phyloP scores from a whole-genome alignment of 2,329 filamentous ascomycete genomes.

The Alternaria triticina region DNA sequence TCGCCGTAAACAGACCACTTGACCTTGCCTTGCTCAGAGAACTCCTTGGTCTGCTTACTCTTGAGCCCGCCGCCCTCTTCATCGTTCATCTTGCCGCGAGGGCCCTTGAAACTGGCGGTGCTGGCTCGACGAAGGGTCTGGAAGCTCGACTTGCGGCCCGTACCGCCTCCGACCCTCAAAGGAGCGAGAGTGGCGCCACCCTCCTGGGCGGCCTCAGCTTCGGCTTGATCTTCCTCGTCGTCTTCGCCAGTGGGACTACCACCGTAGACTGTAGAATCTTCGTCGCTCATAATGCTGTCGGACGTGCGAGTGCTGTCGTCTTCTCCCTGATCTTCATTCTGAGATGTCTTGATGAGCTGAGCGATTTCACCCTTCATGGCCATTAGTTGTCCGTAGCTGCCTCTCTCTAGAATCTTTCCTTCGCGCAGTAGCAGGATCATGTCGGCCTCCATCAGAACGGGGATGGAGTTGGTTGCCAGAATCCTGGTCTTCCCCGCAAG shows the following conservation, averaged over 20 bases:
- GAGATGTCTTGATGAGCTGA: slow-evolving; percentile 79
- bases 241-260: slow-evolving; percentile 57
- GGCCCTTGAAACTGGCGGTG: slow-evolving; percentile 86
- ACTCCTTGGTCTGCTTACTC: slow-evolving; percentile 86
- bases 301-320: slow-evolving; percentile 55
- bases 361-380: slow-evolving; percentile 92
- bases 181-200: slow-evolving; percentile 73
- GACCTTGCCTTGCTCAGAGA: slow-evolving; percentile 92
- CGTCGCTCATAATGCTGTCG: slow-evolving; percentile 68
- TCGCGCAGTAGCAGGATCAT: slow-evolving; percentile 86
- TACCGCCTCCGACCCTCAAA: slow-evolving; percentile 66
- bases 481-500: slow-evolving; percentile 87
- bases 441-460: slow-evolving; percentile 86
- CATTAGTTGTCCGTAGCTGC: slow-evolving; percentile 88
- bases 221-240: slow-evolving; percentile 59
- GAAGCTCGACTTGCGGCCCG: slow-evolving; percentile 71
- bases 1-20: slow-evolving; percentile 95
- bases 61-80: slow-evolving; percentile 79
- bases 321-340: slow-evolving; percentile 58
- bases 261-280: slow-evolving; percentile 66
- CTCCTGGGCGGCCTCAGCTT: slow-evolving; percentile 70
- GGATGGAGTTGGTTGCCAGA: slow-evolving; percentile 92
- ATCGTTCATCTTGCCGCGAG: slow-evolving; percentile 81
- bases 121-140: slow-evolving; percentile 87
- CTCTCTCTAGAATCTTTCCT: slow-evolving; percentile 81